A percentile compares a stretch with the other conserved stretches of the same genome.
phyloP scores from a whole-genome alignment of 306 rosid genomes.

The Abrus precatorius region DNA sequence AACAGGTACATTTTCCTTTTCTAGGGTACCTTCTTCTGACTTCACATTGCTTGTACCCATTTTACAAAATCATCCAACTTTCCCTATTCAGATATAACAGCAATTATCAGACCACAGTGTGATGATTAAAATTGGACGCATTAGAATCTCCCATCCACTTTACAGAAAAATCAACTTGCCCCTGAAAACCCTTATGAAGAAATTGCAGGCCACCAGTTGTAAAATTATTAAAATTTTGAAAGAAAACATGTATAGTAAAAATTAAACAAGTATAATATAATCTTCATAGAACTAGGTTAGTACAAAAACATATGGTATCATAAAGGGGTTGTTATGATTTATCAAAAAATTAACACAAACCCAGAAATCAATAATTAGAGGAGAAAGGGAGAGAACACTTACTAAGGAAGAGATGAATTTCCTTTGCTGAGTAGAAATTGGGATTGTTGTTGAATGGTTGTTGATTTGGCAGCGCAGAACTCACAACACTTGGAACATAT shows the following conservation, averaged over 20 bases:
- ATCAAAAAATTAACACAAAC: not conserved
- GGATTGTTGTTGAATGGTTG: not conserved
- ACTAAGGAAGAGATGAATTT: not conserved
- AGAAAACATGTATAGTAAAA: not conserved
- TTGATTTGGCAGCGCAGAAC: not conserved
- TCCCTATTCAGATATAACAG: constrained; percentile 43
- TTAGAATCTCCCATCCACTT: constrained; percentile 15
- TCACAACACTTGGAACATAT: not conserved
- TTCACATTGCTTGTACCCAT: constrained; percentile 66
- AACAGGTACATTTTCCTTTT: constrained; percentile 54
- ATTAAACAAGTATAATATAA: not conserved
- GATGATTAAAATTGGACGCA: constrained; percentile 20
- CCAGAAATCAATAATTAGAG: not conserved
- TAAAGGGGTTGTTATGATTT: not conserved
- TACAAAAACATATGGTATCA: not conserved
- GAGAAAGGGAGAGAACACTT: not conserved
- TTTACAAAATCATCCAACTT: constrained; percentile 45
- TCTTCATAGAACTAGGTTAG: not conserved
- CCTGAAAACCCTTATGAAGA: constrained; percentile 26
- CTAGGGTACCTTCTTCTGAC: constrained; percentile 49
- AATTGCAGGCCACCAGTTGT: constrained; percentile 5
- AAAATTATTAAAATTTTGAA: not conserved
- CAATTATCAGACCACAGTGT: not conserved
- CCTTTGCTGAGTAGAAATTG: not conserved
- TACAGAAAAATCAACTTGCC: constrained; percentile 6